These are phyloP conservation scores for Pythium phragmiticola DNA, from an alignment of 352 stramenopile species.

Conservation along the genomic window DNA sequence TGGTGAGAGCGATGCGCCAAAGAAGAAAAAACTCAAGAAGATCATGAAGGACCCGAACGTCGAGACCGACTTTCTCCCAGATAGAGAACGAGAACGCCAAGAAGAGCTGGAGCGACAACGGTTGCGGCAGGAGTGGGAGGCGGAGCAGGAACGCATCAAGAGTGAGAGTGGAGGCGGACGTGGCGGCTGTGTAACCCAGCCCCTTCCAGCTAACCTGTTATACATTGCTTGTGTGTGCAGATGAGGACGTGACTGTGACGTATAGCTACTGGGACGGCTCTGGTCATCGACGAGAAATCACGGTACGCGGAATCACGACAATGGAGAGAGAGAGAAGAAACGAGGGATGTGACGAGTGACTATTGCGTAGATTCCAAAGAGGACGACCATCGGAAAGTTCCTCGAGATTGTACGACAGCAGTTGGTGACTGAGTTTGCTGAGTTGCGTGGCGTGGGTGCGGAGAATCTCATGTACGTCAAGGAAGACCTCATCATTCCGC, in stretches of 20 bases:
- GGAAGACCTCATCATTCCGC: conserved; percentile 98
- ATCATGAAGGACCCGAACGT: conserved; percentile 93
- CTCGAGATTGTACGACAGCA: conserved; percentile 88
- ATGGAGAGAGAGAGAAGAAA: not conserved
- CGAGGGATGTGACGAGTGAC: not conserved
- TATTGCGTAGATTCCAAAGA: conserved; percentile 79
- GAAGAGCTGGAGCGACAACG: conserved; percentile 70
- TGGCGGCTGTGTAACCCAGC: too few species aligned
- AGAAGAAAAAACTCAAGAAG: conserved; percentile 51
- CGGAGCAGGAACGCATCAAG: conserved; percentile 93
- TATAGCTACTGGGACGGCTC: conserved; percentile 99
- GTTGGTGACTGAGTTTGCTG: conserved; percentile 91
- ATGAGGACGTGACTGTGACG: conserved; percentile 92
- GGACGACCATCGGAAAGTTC: conserved; percentile 89
- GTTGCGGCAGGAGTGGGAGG: conserved; percentile 92
- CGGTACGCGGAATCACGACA: conserved; percentile 34
- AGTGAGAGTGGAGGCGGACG: conserved; percentile 35
- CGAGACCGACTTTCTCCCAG: conserved; percentile 94
- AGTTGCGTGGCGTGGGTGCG: conserved; percentile 86
- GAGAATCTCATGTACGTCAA: conserved; percentile 98
- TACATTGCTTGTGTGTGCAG: conserved; percentile 21
- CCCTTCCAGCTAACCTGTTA: not conserved
- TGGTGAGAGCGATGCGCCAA: conserved; percentile 14
- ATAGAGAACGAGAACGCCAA: conserved; percentile 89
- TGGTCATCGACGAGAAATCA: conserved; percentile 92